Evolutionary conservation across 768 basidiomycete genomes (phyloP), one percentile per base, ranked within the genome.

Genomic region (Trametes gibbosa): DNA sequence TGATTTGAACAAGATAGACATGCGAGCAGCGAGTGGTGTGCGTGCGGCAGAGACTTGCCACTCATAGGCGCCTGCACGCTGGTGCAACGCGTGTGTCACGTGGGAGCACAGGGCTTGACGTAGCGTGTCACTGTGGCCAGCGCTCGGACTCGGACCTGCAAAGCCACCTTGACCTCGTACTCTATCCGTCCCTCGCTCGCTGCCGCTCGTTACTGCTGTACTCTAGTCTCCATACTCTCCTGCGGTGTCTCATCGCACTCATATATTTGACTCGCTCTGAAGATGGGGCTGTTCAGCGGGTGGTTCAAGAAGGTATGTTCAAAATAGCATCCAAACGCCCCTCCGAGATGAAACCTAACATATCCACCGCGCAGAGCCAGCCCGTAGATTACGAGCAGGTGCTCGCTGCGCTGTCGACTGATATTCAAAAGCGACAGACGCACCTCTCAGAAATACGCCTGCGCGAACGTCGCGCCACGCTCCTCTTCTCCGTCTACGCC

Each of bases 381-480:
- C 80, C 86, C 17, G 88, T 91, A 65, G 87, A 95, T 75, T 92
- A 88, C 69, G 90, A 92, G 67, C 79, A 85, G 21, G 74, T 90
- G 57, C 82, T 95, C 27, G 80, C 86, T 23, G 72, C 76, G 45
- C 79, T 95, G 53, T 85, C 86, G 9, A 71, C 75, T 23, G 83
- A 89, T 67, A 87, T 95, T 56, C 81, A 85, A 68, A 84, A 87
- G 61, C 84, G 89, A 14, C 87, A 90, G 72, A 78, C 82, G 41
- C 80, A 82, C 58, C 82, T 95, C 16, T 84, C 87, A 1, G 92
- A 92, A 69, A 89, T 96, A 63, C 85, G 90, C n/a, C 74, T 91
- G 54, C 84, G 93, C 41, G 92, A 96, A 72, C 83, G 90, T 29
- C 80, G 92, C 9, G 79, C 91, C 1, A 89, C 88, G 19, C 77